These are phyloP conservation scores for Pestalotiopsis sp. DNA, from an alignment of 2,329 filamentous ascomycete species.

Conservation along the genomic window DNA sequence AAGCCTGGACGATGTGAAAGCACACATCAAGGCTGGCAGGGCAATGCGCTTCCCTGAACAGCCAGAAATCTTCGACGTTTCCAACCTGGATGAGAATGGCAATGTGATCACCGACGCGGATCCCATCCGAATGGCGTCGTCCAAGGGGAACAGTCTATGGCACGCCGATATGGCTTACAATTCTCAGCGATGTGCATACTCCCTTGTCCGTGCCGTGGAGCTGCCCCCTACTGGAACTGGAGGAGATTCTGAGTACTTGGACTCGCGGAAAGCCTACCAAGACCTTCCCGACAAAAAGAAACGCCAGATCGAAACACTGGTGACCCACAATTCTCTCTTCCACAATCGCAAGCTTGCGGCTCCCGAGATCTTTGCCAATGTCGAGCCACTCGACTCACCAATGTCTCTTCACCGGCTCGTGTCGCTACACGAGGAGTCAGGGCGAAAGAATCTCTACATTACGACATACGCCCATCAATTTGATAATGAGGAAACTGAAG, in stretches of 20 bases:
- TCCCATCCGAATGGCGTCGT: constrained; percentile 17
- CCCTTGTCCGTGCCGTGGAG: constrained; percentile 48
- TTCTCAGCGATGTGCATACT: constrained; percentile 51
- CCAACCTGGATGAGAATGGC: constrained; percentile 4
- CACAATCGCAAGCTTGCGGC: constrained; percentile 53
- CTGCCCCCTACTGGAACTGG: constrained; percentile 48
- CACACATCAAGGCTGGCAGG: constrained; percentile 20
- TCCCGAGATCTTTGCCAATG: constrained; percentile 46
- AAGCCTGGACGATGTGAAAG: constrained; percentile 1
- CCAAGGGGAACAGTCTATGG: constrained; percentile 48
- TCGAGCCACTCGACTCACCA: constrained; percentile 38
- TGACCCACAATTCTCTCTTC: constrained; percentile 50
- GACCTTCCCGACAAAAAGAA: constrained; percentile 39
- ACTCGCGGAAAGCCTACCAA: constrained; percentile 51
- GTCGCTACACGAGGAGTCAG: constrained; percentile 51
- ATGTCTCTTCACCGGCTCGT: constrained; percentile 48
- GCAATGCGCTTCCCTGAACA: background rate
- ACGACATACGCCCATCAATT: constrained; percentile 54
- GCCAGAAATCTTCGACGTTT: constrained; percentile 2
- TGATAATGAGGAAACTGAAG: constrained; percentile 32
- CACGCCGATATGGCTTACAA: constrained; percentile 58
- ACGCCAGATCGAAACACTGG: constrained; percentile 39
- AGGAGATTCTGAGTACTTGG: constrained; percentile 54
- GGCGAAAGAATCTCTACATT: constrained; percentile 53
- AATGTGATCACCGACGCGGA: constrained; percentile 18